Conservation (phyloP, 2,329 filamentous ascomycete species). For the Gliomastix tumulicola region DNA sequence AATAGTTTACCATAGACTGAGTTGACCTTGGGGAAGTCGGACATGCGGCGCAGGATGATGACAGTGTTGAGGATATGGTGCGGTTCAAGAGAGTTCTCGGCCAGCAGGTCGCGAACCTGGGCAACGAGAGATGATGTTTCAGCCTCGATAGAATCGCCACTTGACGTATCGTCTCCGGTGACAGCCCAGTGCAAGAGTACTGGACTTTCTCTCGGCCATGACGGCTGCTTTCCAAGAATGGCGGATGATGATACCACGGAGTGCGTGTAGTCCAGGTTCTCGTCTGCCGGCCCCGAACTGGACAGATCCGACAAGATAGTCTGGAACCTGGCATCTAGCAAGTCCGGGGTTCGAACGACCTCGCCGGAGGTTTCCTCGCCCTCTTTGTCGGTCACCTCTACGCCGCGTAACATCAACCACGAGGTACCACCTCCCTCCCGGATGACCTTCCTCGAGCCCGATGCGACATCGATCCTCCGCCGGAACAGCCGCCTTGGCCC, state of each 20-base stretch:
- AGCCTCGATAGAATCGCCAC: constrained; percentile 28
- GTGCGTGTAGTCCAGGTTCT: background rate
- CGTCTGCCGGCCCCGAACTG: no score
- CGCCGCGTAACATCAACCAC: constrained; percentile 58
- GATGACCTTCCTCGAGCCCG: constrained; percentile 44
- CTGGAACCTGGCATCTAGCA: constrained; percentile 60
- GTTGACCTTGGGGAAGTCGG: constrained; percentile 72
- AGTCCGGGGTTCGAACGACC: constrained; percentile 47
- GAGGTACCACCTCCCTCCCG: constrained; percentile 69
- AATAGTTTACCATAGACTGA: constrained; percentile 70
- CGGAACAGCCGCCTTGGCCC: constrained; percentile 71
- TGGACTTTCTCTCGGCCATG: constrained; percentile 7
- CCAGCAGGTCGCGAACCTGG: constrained; percentile 37
- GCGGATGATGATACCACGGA: constrained; percentile 4
- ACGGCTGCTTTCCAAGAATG: constrained; percentile 4
- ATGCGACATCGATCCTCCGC: constrained; percentile 56
- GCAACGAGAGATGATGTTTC: no score
- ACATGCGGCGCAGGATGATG: constrained; percentile 72
- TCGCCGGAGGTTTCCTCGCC: constrained; percentile 7
- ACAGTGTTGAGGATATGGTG: constrained; percentile 45
- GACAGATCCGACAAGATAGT: constrained; percentile 13
- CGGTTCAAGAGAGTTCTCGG: constrained; percentile 16
- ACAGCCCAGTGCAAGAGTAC: constrained; percentile 30
- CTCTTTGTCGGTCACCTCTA: constrained; percentile 41
- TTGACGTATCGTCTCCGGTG: constrained; percentile 14